These are phyloP conservation scores for Barnettozyma sp. DNA, from an alignment of 805 yeast genomes.

Conservation along the genomic window DNA sequence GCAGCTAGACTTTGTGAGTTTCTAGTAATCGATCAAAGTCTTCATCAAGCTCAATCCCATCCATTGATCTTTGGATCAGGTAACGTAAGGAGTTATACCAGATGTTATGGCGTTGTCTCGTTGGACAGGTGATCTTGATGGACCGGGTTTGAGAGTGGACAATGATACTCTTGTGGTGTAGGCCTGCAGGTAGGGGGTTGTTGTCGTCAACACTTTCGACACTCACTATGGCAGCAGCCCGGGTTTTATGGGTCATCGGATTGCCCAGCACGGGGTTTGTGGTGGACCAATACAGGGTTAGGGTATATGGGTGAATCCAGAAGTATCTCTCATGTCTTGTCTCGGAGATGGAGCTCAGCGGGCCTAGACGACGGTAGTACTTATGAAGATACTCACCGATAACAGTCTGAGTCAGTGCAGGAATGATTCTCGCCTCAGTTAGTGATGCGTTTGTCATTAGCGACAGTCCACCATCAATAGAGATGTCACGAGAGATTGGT, in stretches of 20 bases:
- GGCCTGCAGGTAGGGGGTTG: constrained; percentile 84
- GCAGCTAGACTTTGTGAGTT: neutral
- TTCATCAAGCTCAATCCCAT: constrained; percentile 43
- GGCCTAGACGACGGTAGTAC: constrained; percentile 73
- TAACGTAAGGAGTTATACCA: constrained; percentile 85
- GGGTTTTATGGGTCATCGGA: constrained; percentile 58
- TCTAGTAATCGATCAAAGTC: constrained; percentile 18
- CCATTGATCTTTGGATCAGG: constrained; percentile 58
- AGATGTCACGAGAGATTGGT: constrained; percentile 15
- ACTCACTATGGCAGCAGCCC: constrained; percentile 71
- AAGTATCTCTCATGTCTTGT: constrained; percentile 85
- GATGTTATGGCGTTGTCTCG: constrained; percentile 78
- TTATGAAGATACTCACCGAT: constrained; percentile 88
- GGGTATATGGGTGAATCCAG: constrained; percentile 94
- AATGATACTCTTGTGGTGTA: constrained; percentile 77
- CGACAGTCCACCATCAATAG: constrained; percentile 31
- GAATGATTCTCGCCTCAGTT: constrained; percentile 66
- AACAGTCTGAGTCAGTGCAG: constrained; percentile 85
- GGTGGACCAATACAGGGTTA: constrained; percentile 85
- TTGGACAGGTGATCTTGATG: constrained; percentile 79
- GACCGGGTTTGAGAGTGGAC: constrained; percentile 57
- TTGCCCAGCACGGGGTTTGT: constrained; percentile 70
- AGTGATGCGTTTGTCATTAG: constrained; percentile 54
- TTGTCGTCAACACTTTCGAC: constrained; percentile 78
- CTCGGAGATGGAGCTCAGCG: constrained; percentile 64